Evolutionary conservation across 2,329 filamentous ascomycete genomes (phyloP).

Genomic region (Hymenoscyphus infarciens): DNA sequence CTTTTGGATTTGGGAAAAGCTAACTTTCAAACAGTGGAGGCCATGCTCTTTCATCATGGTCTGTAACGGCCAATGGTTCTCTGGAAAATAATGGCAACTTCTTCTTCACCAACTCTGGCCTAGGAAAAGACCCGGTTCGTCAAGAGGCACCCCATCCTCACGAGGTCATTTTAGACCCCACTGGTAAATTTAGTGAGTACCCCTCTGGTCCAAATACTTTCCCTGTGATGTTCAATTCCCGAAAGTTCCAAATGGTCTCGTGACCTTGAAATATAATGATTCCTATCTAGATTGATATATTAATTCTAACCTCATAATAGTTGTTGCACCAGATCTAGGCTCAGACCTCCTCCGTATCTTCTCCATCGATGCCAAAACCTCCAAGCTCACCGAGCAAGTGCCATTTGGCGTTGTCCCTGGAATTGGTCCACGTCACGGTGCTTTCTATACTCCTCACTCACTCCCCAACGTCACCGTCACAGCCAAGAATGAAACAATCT

Average conservation of each 20-base stretch:
- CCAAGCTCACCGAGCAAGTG: slow-evolving; percentile 39
- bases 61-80: slow-evolving; percentile 37
- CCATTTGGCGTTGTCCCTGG: slow-evolving; percentile 38
- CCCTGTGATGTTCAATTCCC: background rate
- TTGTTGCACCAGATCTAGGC: slow-evolving; percentile 52
- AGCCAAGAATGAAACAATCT: slow-evolving; percentile 23
- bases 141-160: slow-evolving; percentile 50
- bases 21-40: slow-evolving; percentile 19
- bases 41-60: slow-evolving; percentile 30
- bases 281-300: no score
- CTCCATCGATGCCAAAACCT: slow-evolving; percentile 37
- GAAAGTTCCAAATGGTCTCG: background rate
- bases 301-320: slow-evolving; percentile 1
- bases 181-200: slow-evolving; percentile 39
- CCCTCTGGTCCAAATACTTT: background rate
- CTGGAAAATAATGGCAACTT: slow-evolving; percentile 38
- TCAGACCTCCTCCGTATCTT: slow-evolving; percentile 49
- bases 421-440: slow-evolving; percentile 51
- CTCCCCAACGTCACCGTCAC: background rate
- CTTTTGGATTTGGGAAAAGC: slow-evolving; percentile 41
- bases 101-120: slow-evolving; percentile 37
- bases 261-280: background rate
- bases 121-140: slow-evolving; percentile 38
- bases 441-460: slow-evolving; percentile 37
- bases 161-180: slow-evolving; percentile 50